Evolutionary conservation across 371 early-diverging fungal genomes (phyloP), one percentile per base, ranked within the genome.

Genomic region (Mortierella sp.): DNA sequence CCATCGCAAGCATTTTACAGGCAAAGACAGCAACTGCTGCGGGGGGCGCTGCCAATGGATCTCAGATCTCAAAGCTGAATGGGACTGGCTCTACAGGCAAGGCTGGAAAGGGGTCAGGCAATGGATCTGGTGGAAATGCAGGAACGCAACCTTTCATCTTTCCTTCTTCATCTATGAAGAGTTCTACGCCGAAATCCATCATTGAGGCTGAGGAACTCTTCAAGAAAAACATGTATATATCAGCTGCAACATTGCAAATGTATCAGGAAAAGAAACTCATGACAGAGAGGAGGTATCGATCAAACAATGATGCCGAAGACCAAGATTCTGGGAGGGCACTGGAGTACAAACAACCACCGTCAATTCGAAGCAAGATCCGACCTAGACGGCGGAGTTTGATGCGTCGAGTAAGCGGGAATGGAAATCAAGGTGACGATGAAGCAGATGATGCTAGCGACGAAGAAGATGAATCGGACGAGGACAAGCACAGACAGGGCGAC

Each of bases 181-280:
- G 85, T 1, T 83, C 79, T 24, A 84, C 91, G 8, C 93, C 93
- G 2, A 74, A 72, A 9, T 84, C 90, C 40, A 84, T 94, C 14
- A 66, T 72, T 20, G 94, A 93, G 57, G 89, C 92, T 14, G 88
- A 87, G n/a, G 83, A 87, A 8, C 75, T 93, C 24, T 90, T 90
- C 71, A 58, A 86, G 32, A 78, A 86, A 52, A 87, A 91, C 64
- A 87, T 93, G 86, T 92, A 91, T 64, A 84, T 93, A 30, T 89
- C 90, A 0, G 78, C 90, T 28, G 86, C 88, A 2, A 85, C 87
- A 16, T 80, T 89, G 26, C 95, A 94, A 68, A 86, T 90, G 8
- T 85, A 89, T 35, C 70, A 86, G 66, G 90, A 68, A 85, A 91
- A 74, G 85, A 87, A 70, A 22, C 55, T 72, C 0, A 78, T 88